Evolutionary conservation across 2,329 filamentous ascomycete genomes (phyloP).

Genomic region (Didymella exigua): DNA sequence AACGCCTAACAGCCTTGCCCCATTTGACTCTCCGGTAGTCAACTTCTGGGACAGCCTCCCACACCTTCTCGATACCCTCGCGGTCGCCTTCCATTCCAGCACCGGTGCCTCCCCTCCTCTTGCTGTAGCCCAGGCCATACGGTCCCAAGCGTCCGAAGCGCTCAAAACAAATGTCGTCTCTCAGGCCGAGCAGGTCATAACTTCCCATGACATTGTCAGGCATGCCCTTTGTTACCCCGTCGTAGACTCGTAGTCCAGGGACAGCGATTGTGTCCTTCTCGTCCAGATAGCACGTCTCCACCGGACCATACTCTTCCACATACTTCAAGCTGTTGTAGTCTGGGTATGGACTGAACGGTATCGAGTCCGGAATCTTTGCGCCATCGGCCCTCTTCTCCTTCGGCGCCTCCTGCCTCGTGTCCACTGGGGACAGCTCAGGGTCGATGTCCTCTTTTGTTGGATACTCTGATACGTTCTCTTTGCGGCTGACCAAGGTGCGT

Average conservation of each 20-base stretch:
- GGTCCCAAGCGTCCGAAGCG: slow-evolving; percentile 85
- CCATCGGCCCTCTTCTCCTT: slow-evolving; percentile 41
- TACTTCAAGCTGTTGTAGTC: slow-evolving; percentile 65
- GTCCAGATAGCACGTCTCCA: slow-evolving; percentile 81
- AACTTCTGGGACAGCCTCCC: slow-evolving; percentile 72
- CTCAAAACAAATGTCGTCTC: slow-evolving; percentile 90
- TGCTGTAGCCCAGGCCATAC: slow-evolving; percentile 87
- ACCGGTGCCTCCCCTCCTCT: slow-evolving; percentile 77
- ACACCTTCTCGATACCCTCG: slow-evolving; percentile 79
- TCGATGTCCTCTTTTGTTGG: slow-evolving; percentile 65
- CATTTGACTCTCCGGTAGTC: slow-evolving; percentile 80
- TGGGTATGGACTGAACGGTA: slow-evolving; percentile 71
- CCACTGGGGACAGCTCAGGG: slow-evolving; percentile 41
- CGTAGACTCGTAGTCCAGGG: slow-evolving; percentile 73
- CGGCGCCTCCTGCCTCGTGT: slow-evolving; percentile 31
- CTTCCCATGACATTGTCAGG: slow-evolving; percentile 87
- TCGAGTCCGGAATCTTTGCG: slow-evolving; percentile 34
- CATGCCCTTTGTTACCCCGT: slow-evolving; percentile 81
- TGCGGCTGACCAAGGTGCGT: slow-evolving; percentile 67
- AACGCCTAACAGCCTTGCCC: slow-evolving; percentile 77
- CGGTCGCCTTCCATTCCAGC: slow-evolving; percentile 84
- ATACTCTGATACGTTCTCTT: slow-evolving; percentile 79
- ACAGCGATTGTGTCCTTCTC: slow-evolving; percentile 66
- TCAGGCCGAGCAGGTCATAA: slow-evolving; percentile 77
- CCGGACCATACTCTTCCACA: slow-evolving; percentile 60